Evolutionary conservation across 2,329 filamentous ascomycete genomes (phyloP), one percentile per base, ranked within the genome.

Genomic region (Ambrosiella xylebori): DNA sequence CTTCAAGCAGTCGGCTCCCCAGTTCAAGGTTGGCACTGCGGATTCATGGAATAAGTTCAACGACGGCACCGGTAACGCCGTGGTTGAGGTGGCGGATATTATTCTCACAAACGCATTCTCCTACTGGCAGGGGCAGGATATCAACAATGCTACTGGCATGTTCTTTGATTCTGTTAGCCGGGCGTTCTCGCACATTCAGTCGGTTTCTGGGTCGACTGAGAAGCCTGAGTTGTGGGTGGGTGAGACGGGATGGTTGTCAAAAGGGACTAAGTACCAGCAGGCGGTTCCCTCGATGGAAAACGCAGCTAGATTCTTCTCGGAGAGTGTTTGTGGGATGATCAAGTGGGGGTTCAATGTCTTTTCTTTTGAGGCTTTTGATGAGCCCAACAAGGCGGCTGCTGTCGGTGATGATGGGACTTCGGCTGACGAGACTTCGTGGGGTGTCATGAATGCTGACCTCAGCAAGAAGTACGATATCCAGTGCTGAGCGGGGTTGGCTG

Each of bases 361-460:
- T 71, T 84, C 79, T 70, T 87, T 87, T 64, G 83, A 86, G 74
- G 82, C 82, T 49, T 85, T 84, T 64, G 83, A 86, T 64, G 84
- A 87, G 76, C 72, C 77, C 60, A 85, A 81, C 80, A 86, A 86
- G 77, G 81, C 82, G 57, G 68, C 73, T 50, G 78, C 75, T 63
- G 69, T 76, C 61, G 83, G 84, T 64, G 76, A 84, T 66, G 79
- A 82, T 65, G 83, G 83, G 62, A 68, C 76, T 63, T 69, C 71
- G 9, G 76, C 74, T 53, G 77, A 83, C 64, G 82, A 86, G 76
- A 81, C 76, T 40, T 76, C 83, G 64, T 86, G 84, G 84, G 83
- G 84, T 64, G 78, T 80, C 47, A 85, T 82, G 76, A 80, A 74
- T 47, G 72, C 74, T 0, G 75, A 81, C 61, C 73, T 81, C 64